These are phyloP conservation scores for Aspergillus pseudonomiae DNA, from an alignment of 2,329 filamentous ascomycete species.

Conservation along the genomic window DNA sequence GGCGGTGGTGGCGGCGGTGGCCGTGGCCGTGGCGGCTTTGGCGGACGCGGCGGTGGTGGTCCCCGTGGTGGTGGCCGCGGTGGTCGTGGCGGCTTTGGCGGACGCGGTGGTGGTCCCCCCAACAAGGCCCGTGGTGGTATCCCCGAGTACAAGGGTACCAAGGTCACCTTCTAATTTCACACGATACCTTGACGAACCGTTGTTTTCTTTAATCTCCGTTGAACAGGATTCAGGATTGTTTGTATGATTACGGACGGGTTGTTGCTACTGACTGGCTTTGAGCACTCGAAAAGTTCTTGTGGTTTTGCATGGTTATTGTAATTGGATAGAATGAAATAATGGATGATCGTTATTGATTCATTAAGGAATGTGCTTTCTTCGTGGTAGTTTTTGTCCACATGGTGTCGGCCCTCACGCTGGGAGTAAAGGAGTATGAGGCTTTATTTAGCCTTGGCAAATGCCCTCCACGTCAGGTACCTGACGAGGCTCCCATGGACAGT, in stretches of 20 bases:
- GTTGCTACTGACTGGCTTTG: conserved; percentile 9
- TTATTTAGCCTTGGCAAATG: neutral
- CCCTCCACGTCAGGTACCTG: neutral
- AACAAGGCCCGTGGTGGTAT: conserved; percentile 58
- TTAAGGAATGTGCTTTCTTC: neutral
- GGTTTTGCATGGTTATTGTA: conserved; percentile 14
- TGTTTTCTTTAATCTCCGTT: neutral
- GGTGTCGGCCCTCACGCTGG: neutral
- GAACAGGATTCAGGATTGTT: conserved; percentile 9
- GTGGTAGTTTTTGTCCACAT: neutral
- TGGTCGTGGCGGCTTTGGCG: conserved; percentile 44
- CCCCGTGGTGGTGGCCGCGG: conserved; percentile 54
- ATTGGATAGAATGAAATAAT: conserved; percentile 10
- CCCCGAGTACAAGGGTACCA: conserved; percentile 75
- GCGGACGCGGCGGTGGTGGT: conserved; percentile 54
- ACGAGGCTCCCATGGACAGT: neutral
- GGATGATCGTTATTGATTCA: neutral
- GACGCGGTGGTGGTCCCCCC: conserved; percentile 49
- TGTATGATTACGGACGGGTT: conserved; percentile 12
- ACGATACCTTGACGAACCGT: conserved; percentile 8
- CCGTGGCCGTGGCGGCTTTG: conserved; percentile 45
- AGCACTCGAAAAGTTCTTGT: conserved; percentile 12
- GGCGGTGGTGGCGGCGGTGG: conserved; percentile 53
- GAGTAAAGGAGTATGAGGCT: neutral
- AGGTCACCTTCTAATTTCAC: conserved; percentile 66